Evolutionary conservation across 2,329 filamentous ascomycete genomes (phyloP), one percentile per base, ranked within the genome.

Genomic region (Pseudonectria foliicola): DNA sequence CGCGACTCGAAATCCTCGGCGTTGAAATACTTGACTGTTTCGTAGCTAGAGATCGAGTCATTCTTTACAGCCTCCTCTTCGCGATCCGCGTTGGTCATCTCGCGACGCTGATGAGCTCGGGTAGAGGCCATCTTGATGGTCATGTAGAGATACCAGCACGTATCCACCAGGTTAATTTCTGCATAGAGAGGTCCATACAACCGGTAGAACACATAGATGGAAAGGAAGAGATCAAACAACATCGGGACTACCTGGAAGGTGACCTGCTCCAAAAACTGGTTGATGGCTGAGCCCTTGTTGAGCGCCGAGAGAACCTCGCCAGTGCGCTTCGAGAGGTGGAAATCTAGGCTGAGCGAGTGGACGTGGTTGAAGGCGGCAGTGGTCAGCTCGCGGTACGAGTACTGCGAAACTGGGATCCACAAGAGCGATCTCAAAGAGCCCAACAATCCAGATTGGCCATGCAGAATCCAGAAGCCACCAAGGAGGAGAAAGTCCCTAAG

Each of bases 51-150:
- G 68, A 98, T 92, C 1, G 92, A 96, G 60, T 98, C 92, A 56
- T 95, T 96, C 64, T 96, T 96, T 49, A 96, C 88, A 6, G 92
- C 92, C 61, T 95, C 90, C 62, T 95, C 88, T 62, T 95, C 88
- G 44, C 92, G 77, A 48, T 92, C 88, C 11, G 88, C 86, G 56
- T 95, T 96, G 33, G 90, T 90, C 83, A 95, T 95, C 54, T 90
- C 78, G 41, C 92, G 77, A 50, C 92, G 80, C 52, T 95, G 86
- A 52, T 94, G 86, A 6, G 89, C 86, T 50, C 92, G 77, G 67
- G 88, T 95, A 42, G 90, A 84, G 12, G 92, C 90, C 82, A 98
- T 88, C 45, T 89, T 85, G 50, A 98, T 87, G 6, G 92, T 98
- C 55, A 96, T 77, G 62, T 95, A 95, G 35, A 96, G 80, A 65